phyloP scores from a whole-genome alignment of 495 filamentous ascomycete species.

The Penicillium manginii region DNA sequence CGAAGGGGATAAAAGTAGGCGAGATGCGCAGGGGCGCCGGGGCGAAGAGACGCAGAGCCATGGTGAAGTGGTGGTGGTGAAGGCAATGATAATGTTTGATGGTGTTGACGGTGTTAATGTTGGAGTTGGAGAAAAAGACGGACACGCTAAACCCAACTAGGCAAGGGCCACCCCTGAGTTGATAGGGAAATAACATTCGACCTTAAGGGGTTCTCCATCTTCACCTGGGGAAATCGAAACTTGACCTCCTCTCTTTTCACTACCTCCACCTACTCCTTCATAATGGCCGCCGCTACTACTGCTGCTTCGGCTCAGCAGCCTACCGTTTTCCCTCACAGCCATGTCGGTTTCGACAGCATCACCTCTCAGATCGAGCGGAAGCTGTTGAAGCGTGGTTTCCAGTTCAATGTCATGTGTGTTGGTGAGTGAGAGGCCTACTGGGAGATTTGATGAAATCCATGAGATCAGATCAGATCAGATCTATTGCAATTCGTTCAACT shows the following conservation, averaged over 20 bases:
- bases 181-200: conserved; percentile 37
- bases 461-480: neutral
- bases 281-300: conserved; percentile 58
- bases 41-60: conserved; percentile 29
- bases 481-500: neutral
- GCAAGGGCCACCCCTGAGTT: conserved; percentile 48
- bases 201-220: conserved; percentile 42
- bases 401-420: conserved; percentile 99
- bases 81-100: too few species aligned
- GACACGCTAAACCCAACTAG: conserved; percentile 37
- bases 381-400: conserved; percentile 98
- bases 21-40: conserved; percentile 8
- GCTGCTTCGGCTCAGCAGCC: conserved; percentile 50
- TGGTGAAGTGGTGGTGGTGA: conserved; percentile 3
- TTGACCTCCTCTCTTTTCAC: neutral
- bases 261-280: conserved; percentile 16
- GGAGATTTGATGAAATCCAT: too few species aligned
- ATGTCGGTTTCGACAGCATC: conserved; percentile 99
- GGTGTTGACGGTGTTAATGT: too few species aligned
- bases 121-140: conserved; percentile 11
- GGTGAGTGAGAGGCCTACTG: conserved; percentile 62
- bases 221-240: conserved; percentile 24
- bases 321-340: conserved; percentile 87
- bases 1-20: conserved; percentile 22
- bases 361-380: conserved; percentile 98